Base-by-base conservation (phyloP, 345 rosid species). In the Aegle marmelos region DNA sequence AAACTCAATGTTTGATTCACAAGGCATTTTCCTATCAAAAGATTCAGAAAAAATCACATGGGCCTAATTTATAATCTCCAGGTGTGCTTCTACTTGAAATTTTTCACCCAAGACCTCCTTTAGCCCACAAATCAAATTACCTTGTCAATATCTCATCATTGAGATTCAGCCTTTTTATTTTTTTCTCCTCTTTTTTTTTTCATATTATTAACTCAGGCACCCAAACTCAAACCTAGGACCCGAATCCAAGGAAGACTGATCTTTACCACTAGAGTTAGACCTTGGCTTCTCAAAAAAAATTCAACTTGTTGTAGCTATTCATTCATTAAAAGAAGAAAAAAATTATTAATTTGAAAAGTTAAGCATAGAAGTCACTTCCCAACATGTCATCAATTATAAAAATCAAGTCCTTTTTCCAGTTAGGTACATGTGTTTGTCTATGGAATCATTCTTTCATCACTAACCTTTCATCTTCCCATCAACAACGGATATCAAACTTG, bases 401-500 rank as follows among this genome's bases (percentile, higher is more conserved):
- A 25, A 54, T 63, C 85, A 79, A 76, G 84, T 50, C 76, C 78
- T 80, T 81, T 75, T 48, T 67, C 81, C 75, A 79, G 82, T 87
- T 86, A 82, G 87, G 87, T 85, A 68, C 53, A 77, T 74, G 53
- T 78, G 76, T 80, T 82, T 81, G 80, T 76, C 62, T 61, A 72
- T 80, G 67, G 61, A 59, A 83, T 79, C 82, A 80, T 83, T 80
- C 76, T 79, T 75, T 73, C 67, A 70, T 82, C 87, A 64, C 80
- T 31, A 79, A 80, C 59, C 78, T 79, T 72, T 82, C 79, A 76
- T 72, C 81, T 68, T 62, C 81, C 66, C 54, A 62, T 30, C 0
- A 39, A 25, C 54, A 82, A 88, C 65, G 70, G 84, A 84, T 85
- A 79, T 92, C 88, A 70, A 90, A 86, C 89, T 83, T 85, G 79